phyloP scores from a whole-genome alignment of 345 rosid species.

The Sisymbrium altissimum region DNA sequence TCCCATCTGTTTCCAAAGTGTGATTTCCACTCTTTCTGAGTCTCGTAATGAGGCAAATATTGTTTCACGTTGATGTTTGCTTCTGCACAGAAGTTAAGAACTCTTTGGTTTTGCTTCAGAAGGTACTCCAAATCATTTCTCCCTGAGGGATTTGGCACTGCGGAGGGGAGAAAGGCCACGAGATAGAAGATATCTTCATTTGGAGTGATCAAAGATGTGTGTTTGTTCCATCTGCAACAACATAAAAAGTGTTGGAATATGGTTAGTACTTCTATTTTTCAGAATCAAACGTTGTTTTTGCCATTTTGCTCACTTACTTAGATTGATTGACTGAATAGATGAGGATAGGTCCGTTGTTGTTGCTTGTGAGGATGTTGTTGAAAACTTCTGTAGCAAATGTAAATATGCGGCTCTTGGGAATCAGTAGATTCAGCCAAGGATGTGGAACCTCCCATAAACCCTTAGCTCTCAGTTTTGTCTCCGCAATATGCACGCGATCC shows the following conservation, averaged over 20 bases:
- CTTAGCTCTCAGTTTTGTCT: constrained; percentile 61
- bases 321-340: constrained; percentile 82
- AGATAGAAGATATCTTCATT: constrained; percentile 71
- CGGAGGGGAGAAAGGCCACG: constrained; percentile 78
- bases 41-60: constrained; percentile 69
- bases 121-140: constrained; percentile 52
- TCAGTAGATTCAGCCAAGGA: constrained; percentile 91
- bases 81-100: constrained; percentile 46
- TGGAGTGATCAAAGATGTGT: constrained; percentile 71
- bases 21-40: constrained; percentile 66
- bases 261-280: background rate
- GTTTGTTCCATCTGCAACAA: constrained; percentile 77
- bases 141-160: constrained; percentile 62
- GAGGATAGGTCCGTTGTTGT: constrained; percentile 81
- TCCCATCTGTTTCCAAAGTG: constrained; percentile 82
- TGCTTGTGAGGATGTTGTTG: constrained; percentile 59
- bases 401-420: constrained; percentile 60
- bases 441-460: constrained; percentile 96
- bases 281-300: background rate
- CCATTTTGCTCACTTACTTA: constrained; percentile 44
- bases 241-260: background rate
- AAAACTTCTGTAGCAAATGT: constrained; percentile 61
- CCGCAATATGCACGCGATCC: constrained; percentile 77
- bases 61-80: constrained; percentile 54
- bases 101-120: constrained; percentile 51